A percentile compares a stretch with the other conserved stretches of the same genome.
Evolutionary conservation across 257 asterid genomes (phyloP).

Genomic region (Mitragyna speciosa): DNA sequence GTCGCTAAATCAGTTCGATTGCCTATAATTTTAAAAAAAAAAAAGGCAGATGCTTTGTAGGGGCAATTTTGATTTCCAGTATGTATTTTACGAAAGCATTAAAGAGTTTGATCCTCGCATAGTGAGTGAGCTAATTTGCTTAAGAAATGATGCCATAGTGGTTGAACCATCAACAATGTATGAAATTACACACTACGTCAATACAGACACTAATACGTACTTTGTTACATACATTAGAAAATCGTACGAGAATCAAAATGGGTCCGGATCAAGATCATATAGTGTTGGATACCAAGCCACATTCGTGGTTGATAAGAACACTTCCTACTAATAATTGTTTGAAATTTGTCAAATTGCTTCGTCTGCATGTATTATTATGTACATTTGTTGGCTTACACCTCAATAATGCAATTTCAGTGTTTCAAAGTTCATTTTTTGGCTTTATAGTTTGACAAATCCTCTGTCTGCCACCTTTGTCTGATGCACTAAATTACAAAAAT

Average conservation of each 20-base stretch:
- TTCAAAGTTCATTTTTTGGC: conserved; percentile 24
- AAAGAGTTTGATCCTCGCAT: not conserved
- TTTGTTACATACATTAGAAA: not conserved
- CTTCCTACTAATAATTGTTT: not conserved
- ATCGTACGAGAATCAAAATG: conserved; percentile 18
- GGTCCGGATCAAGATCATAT: conserved; percentile 1
- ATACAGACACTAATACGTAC: not conserved
- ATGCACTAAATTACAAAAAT: conserved; percentile 1
- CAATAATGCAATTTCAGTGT: conserved; percentile 11
- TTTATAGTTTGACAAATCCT: conserved; percentile 17
- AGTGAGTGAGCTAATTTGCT: not conserved
- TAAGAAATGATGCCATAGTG: not conserved
- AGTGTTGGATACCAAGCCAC: not conserved
- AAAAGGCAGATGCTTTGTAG: too few relatives aligned
- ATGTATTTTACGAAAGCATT: not conserved
- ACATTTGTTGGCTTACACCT: conserved; percentile 4
- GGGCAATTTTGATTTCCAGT: not conserved
- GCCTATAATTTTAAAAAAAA: too few relatives aligned
- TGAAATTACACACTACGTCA: not conserved
- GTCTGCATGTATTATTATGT: not conserved
- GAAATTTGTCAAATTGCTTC: not conserved
- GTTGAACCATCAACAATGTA: not conserved
- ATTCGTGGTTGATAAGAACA: conserved; percentile 6
- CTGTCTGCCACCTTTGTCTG: conserved; percentile 16
- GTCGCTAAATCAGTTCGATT: too few relatives aligned